Base-by-base conservation (phyloP, 345 rosid genomes). In the Geranium rotundifolium region DNA sequence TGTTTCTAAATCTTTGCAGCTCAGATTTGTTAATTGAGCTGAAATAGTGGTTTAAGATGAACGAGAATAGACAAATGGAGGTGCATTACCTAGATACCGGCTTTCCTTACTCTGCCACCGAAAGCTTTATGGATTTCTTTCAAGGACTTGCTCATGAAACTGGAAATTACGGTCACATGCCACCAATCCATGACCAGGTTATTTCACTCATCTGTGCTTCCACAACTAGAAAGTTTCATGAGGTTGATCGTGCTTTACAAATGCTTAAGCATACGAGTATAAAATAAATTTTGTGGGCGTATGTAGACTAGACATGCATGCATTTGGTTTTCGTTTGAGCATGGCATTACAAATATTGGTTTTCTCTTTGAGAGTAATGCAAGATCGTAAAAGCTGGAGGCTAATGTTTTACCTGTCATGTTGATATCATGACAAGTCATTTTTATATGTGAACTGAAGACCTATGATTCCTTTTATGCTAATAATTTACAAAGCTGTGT, bases 121-220 rank as follows among this genome's bases (percentile, higher is more conserved):
- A 81, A 63, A 82, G 85, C 74, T 82, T 79, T 58, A 79, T 85
- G 84, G 79, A 85, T 65, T 81, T 81, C 76, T 82, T 85, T 37
- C 80, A 85, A 63, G 87, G 81, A 29, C 50, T 75, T 64, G 52
- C 77, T 3, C 81, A 75, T 31, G 73, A 58, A 54, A 85, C 87
- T 1, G 64, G 59, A 29, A 69, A 70, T 68, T 79, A 79, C 58
- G 19, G 71, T 65, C 73, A 69, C 39, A 31, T 73, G 20, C 80
- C 60, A 65, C 69, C 78, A 13, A 59, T 73, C 66, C 76, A 68
- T 67, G 78, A 77, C 69, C 91, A 82, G 85, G 87, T 85, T 67
- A 19, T 67, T 56, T 52, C 29, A 31, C 60, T 69, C 54, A 34
- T 52, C 17, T 4, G 34, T 49, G 12, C 34, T 17, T 49, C 13